A percentile compares a stretch with the other conserved stretches of the same genome.
phyloP scores from a whole-genome alignment of 768 basidiomycete genomes.

The Lentinus tigrinus region DNA sequence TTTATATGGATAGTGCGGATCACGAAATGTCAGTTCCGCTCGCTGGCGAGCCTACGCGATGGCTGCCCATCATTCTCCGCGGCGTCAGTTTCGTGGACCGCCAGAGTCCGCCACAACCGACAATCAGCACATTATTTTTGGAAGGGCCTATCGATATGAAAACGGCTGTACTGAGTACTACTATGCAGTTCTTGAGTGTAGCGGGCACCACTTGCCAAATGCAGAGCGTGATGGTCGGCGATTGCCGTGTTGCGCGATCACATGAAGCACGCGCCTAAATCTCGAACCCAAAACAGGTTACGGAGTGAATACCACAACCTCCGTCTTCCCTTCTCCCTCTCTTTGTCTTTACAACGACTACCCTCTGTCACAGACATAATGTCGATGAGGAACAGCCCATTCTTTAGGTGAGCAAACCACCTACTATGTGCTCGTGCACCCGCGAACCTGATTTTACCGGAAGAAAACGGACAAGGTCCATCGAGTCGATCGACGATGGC shows the following conservation, averaged over 20 bases:
- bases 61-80: too few relatives aligned
- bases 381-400: neutral
- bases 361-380: neutral
- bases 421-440: neutral
- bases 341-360: neutral
- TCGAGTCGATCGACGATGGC: neutral
- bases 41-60: too few relatives aligned
- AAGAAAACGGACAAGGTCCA: constrained; percentile 2
- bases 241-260: neutral
- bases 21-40: too few relatives aligned
- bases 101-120: too few relatives aligned
- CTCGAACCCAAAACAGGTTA: neutral
- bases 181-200: too few relatives aligned
- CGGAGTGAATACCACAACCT: neutral
- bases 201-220: too few relatives aligned
- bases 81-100: too few relatives aligned
- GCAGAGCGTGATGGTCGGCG: too few relatives aligned
- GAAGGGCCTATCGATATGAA: too few relatives aligned
- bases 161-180: too few relatives aligned
- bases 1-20: too few relatives aligned
- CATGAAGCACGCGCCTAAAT: neutral
- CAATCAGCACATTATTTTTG: too few relatives aligned
- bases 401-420: neutral
- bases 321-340: neutral
- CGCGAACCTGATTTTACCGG: neutral